Percentiles rank a stretch among this genome's conserved stretches.
Conservation (phyloP, 192 early-diverging fungal genomes). For the Rhizoclosmatium sp. region DNA sequence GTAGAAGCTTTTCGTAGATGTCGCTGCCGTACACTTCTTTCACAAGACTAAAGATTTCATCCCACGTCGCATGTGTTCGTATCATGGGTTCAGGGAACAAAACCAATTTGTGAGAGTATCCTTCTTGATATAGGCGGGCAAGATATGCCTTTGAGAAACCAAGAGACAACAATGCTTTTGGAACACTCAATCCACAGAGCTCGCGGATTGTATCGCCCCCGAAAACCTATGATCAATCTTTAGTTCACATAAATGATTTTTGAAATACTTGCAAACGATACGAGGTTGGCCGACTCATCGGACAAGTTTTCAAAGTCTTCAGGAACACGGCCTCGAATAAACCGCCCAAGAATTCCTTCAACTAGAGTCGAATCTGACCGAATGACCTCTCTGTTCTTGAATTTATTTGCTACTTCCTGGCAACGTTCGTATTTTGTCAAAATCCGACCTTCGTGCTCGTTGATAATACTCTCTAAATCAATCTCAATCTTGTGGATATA, state of each 20-base stretch:
- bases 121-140: not conserved
- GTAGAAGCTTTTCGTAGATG: not conserved
- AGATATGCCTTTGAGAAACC: not conserved
- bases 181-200: not conserved
- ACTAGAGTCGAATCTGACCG: not conserved
- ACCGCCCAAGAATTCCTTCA: constrained; percentile 21
- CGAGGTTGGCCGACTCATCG: not conserved
- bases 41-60: constrained; percentile 9
- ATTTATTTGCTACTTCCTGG: not conserved
- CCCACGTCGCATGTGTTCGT: constrained; percentile 9
- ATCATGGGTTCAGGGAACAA: constrained; percentile 16
- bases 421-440: constrained; percentile 21
- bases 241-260: not conserved
- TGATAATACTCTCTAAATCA: not conserved
- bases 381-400: not conserved
- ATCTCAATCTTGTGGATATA: not conserved
- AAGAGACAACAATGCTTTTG: constrained; percentile 10
- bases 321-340: not conserved
- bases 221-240: constrained; percentile 3
- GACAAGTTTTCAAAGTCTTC: constrained; percentile 16
- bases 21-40: constrained; percentile 2
- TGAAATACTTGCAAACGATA: constrained; percentile 7
- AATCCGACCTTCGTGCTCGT: not conserved
- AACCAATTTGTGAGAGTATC: constrained; percentile 2
- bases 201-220: constrained; percentile 22